Base-by-base conservation (phyloP, 108 stramenopile species). In the Cyclotella distinguenda region DNA sequence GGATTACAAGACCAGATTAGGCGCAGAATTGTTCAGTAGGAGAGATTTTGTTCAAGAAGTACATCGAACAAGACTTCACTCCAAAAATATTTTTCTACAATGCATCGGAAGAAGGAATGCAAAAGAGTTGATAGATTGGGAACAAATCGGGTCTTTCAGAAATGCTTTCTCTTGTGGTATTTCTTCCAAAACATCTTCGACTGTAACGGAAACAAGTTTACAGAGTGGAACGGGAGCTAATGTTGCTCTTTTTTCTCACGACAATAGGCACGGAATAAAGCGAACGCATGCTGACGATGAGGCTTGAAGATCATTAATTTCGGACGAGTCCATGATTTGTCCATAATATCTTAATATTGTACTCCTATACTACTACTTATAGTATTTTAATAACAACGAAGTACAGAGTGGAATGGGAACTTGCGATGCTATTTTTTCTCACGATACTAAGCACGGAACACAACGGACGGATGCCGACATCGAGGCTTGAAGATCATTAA, bases 1-100 rank as follows among this genome's bases (percentile, higher is more conserved):
- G 77, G 78, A 78, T 0, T 94, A 94, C 72, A 94, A 94, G 61
- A 61, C 48, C 28, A 35, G 33, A 40, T 36, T 94, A 16, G 93
- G 93, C 44, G 77, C 86, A 7, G 45, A 58, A 12, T 34, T 74
- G 25, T 66, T 89, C 70, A 65, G 70, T 1, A 81, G 93, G 21
- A 39, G 33, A 13, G 83, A 84, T 18, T 94, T 90, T 82, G 75
- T 90, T 10, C 36, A 72, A 31, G 59, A 71, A 30, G 79, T 95
- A 8, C 55, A 74, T 32, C 52, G 60, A n/a, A 33, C 66, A 31
- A 53, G 74, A 16, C 45, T 56, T 23, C 49, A 61, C 51, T n/a
- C 45, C 28, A 67, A 56, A 18, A 31, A 40, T 16, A 50, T 58
- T 10, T 25, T 68, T 10, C 45, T 76, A 18, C 54, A 36, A 1